Evolutionary conservation across 2,329 filamentous ascomycete species (phyloP).

Genomic region (Zymoseptoria tritici): DNA sequence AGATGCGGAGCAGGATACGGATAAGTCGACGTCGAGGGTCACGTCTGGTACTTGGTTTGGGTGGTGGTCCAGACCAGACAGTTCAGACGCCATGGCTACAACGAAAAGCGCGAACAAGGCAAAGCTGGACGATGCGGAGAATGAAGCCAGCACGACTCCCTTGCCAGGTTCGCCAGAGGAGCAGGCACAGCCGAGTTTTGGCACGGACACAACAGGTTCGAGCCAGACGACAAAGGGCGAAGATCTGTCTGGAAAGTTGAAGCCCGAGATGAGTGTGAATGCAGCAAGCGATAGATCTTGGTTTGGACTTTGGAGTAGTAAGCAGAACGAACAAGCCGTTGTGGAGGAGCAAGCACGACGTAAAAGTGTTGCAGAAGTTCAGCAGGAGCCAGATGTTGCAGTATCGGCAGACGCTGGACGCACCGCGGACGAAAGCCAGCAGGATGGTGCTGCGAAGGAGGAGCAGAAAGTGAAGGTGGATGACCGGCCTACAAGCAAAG

Average conservation of each 20-base stretch:
- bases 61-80: constrained; percentile 47
- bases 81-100: constrained; percentile 30
- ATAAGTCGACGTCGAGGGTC: constrained; percentile 16
- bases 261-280: constrained; percentile 20
- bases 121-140: constrained; percentile 23
- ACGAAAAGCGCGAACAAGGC: constrained; percentile 21
- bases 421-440: constrained; percentile 4
- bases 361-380: constrained; percentile 7
- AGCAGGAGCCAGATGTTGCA: constrained; percentile 17
- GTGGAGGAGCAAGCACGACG: constrained; percentile 18
- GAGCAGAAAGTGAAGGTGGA: constrained; percentile 3
- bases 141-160: constrained; percentile 35
- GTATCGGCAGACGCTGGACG: constrained; percentile 6
- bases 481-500: not conserved
- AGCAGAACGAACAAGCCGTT: constrained; percentile 35
- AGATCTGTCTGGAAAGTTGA: constrained; percentile 4
- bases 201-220: not conserved
- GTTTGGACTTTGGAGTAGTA: constrained; percentile 44
- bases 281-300: constrained; percentile 32
- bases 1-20: constrained; percentile 13
- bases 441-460: constrained; percentile 3
- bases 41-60: constrained; percentile 36
- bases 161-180: constrained; percentile 30
- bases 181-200: not conserved
- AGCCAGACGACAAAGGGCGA: constrained; percentile 1